Conservation (phyloP, 2,329 filamentous ascomycete species). For the Epichloe typhina region DNA sequence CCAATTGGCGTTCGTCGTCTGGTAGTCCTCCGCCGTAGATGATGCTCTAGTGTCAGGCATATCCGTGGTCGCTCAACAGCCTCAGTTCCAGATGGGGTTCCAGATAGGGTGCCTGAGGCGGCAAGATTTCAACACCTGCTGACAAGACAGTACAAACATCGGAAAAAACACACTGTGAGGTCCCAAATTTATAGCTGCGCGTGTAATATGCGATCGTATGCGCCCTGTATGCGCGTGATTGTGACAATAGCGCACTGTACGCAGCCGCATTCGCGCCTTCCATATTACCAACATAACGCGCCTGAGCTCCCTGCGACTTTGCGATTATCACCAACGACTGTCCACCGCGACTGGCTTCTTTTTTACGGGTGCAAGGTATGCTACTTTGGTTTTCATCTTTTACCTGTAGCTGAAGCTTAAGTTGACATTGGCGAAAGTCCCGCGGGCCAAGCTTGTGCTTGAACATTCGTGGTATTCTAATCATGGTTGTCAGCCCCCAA, state of each 20-base stretch:
- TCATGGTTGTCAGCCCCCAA: slow-evolving; percentile 14
- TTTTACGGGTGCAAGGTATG: slow-evolving; percentile 4
- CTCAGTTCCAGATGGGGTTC: slow-evolving; percentile 1
- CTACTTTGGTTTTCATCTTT: neutral
- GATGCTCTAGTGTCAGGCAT: neutral
- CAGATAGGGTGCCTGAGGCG: slow-evolving; percentile 11
- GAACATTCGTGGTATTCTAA: slow-evolving; percentile 3
- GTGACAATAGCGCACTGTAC: slow-evolving; percentile 6
- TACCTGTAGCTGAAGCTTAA: neutral
- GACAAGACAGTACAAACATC: slow-evolving; percentile 1
- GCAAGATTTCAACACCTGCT: neutral
- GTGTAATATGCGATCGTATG: no score
- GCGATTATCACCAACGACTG: neutral
- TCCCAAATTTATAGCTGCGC: neutral
- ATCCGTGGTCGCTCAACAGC: neutral
- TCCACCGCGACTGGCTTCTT: neutral
- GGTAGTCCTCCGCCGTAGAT: neutral
- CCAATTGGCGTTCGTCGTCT: slow-evolving; percentile 3
- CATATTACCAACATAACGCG: slow-evolving; percentile 2
- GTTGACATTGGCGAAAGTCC: slow-evolving; percentile 5
- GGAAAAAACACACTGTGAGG: neutral
- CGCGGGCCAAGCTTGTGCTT: slow-evolving; percentile 7
- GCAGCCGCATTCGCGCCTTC: slow-evolving; percentile 1
- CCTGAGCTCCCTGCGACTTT: neutral
- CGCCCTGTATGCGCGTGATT: neutral